Base-by-base conservation (phyloP, 192 early-diverging fungal genomes). In the Coemansia sp. region DNA sequence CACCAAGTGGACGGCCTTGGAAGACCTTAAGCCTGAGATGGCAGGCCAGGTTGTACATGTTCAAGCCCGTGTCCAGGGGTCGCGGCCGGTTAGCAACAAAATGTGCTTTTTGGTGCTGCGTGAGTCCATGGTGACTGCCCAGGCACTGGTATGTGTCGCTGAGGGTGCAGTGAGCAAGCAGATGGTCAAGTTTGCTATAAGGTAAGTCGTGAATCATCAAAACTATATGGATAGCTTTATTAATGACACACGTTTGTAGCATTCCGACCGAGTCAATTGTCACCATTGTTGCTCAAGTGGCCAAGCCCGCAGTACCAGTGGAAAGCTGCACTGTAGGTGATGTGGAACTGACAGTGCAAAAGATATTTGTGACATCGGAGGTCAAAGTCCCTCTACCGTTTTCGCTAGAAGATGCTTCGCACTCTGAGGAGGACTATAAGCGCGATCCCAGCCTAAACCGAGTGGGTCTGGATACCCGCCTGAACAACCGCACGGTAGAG, bases 401-500 rank as follows among this genome's bases (percentile, higher is more conserved):
- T 76, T 82, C 88, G 14, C 57, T 97, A 13, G 95, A 95, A 67
- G 94, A 97, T 70, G 95, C 95, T 20, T 81, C 88, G 10, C 83
- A 92, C 10, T 90, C 93, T 20, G 87, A 93, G 54, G 57, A 81
- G 10, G 90, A 94, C 50, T 86, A 86, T 70, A 88, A 91, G 42
- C 78, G 81, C 28, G 82, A 90, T 54, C 67, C 81, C 14, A 78
- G 84, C 19, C 84, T 88, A 47, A 82, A 75, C 71, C 84, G 85
- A 37, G 92, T 99, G 42, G 82, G 77, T 36, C 78, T 98, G 50
- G 89, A 92, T 70, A 99, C 95, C 31, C 88, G 95, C 41, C 84
- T 99, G 39, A 84, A 99, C 85, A 88, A 95, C 84, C 88, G 96
- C 40, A 85, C 95, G 28, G 82, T 96, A 53, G 96, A 98, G 68